Evolutionary conservation across 2,329 filamentous ascomycete species (phyloP), one percentile per base, ranked within the genome.

Genomic region (Parasarocladium wereldwijsianum): DNA sequence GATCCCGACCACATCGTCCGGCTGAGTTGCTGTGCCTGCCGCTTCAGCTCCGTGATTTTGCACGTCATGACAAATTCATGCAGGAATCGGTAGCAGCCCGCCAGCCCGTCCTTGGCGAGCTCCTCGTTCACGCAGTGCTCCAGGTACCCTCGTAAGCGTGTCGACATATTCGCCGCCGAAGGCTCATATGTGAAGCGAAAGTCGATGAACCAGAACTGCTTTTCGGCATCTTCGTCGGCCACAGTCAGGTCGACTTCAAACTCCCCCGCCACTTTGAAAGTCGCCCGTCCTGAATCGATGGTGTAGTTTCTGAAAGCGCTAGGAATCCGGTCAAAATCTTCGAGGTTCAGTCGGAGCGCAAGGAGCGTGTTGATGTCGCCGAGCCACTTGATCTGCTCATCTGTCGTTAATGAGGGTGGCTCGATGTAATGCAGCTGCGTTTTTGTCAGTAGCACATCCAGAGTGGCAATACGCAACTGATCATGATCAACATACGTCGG

Each of bases 221-320:
- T 78, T 18, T 74, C 63, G 12, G 76, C 70, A 39, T 90, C 78
- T 46, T 96, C 86, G 41, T 86, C 79, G 12, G 81, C 83, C 38
- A 96, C 80, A 1, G 85, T 86, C 30, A 98, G 66, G 47, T 96
- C 90, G 13, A 96, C 71, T 50, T 96, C 87, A 43, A 94, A 94
- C 50, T 96, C 87, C 31, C 71, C 70, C 3, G 70, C 59, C 2
- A 96, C 80, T 26, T 62, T 69, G 50, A 98, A 98, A 0, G 85
- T 96, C 6, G 81, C 87, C 28, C 87, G 74, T n/a, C 92, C 90
- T 30, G 83, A 80, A 31, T 69, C 67, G 36, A 98, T 80, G 5
- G 64, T 66, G 55, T 85, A 96, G 36, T 80, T 66, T 42, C 67
- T 68, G 48, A 96, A 82, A 32, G 79, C 67, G n/a, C 60, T 54